Evolutionary conservation across 2,329 filamentous ascomycete species (phyloP).

Genomic region (Talaromyces sp.): DNA sequence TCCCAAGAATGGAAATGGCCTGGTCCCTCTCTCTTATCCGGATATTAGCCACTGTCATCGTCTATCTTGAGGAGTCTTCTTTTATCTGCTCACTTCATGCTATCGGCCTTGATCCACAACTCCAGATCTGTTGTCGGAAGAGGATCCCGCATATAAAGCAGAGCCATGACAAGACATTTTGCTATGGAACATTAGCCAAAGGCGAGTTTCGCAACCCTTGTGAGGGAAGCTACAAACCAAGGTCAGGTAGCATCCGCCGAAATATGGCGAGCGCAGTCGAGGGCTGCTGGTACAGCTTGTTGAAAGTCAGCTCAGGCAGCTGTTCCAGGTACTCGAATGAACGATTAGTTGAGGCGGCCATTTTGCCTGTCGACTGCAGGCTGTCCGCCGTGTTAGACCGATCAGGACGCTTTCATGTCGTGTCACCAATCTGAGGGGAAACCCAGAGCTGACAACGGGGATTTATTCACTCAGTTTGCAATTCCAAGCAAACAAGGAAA

Average conservation of each 20-base stretch:
- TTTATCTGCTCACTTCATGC: slow-evolving; percentile 43
- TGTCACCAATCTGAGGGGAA: slow-evolving; percentile 3
- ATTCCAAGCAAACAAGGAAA: neutral
- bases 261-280: slow-evolving; percentile 94
- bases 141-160: slow-evolving; percentile 82
- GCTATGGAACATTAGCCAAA: slow-evolving; percentile 45
- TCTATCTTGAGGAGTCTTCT: slow-evolving; percentile 21
- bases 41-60: neutral
- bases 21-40: slow-evolving; percentile 67
- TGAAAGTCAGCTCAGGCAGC: slow-evolving; percentile 82
- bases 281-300: slow-evolving; percentile 89
- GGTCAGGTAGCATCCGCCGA: slow-evolving; percentile 88
- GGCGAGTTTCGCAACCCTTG: neutral
- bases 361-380: slow-evolving; percentile 29
- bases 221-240: slow-evolving; percentile 53
- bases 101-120: slow-evolving; percentile 70
- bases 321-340: slow-evolving; percentile 88
- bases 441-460: neutral
- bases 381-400: slow-evolving; percentile 16
- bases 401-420: slow-evolving; percentile 24
- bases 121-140: slow-evolving; percentile 77
- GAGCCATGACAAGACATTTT: slow-evolving; percentile 91
- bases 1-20: slow-evolving; percentile 71
- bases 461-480: neutral
- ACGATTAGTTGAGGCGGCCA: slow-evolving; percentile 53